Percentiles rank a stretch among this genome's conserved stretches.
Evolutionary conservation across 208 protist species (phyloP).

Genomic region (Novymonas esmeraldas): DNA sequence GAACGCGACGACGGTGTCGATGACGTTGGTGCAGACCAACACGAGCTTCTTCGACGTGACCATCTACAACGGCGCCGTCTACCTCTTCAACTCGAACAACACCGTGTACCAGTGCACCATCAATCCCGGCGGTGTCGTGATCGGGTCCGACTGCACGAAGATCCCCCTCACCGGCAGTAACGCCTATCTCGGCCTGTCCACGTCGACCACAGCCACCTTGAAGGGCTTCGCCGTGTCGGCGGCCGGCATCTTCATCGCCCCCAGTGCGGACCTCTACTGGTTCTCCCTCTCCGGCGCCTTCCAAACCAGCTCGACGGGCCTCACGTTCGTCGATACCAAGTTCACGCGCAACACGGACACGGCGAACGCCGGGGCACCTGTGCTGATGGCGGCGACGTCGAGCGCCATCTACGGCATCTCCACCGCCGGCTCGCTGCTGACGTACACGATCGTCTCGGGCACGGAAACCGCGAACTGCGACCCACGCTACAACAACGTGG

Average conservation of each 20-base stretch:
- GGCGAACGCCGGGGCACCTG: neutral
- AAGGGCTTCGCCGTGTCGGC: conserved; percentile 21
- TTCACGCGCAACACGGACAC: neutral
- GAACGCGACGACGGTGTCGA: neutral
- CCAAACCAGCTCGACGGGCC: conserved; percentile 6
- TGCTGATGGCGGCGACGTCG: conserved; percentile 15
- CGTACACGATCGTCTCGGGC: conserved; percentile 32
- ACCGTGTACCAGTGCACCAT: conserved; percentile 32
- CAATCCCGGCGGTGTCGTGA: conserved; percentile 3
- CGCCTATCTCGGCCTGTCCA: neutral
- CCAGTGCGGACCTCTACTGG: conserved; percentile 31
- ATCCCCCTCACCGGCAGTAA: conserved; percentile 9
- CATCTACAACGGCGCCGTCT: conserved; percentile 32
- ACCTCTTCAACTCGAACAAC: conserved; percentile 26
- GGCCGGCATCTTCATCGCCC: conserved; percentile 27
- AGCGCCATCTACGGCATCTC: conserved; percentile 23
- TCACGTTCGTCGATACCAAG: conserved; percentile 14
- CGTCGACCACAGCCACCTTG: neutral
- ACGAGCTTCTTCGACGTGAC: conserved; percentile 27
- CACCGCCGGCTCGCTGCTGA: conserved; percentile 10
- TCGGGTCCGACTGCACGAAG: conserved; percentile 1
- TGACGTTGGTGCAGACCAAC: conserved; percentile 27
- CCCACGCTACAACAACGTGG: conserved; percentile 9
- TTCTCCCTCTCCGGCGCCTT: conserved; percentile 14
- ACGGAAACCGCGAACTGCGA: conserved; percentile 7